Evolutionary conservation across 2,329 filamentous ascomycete species (phyloP).

Genomic region (Diaporthe destruens): DNA sequence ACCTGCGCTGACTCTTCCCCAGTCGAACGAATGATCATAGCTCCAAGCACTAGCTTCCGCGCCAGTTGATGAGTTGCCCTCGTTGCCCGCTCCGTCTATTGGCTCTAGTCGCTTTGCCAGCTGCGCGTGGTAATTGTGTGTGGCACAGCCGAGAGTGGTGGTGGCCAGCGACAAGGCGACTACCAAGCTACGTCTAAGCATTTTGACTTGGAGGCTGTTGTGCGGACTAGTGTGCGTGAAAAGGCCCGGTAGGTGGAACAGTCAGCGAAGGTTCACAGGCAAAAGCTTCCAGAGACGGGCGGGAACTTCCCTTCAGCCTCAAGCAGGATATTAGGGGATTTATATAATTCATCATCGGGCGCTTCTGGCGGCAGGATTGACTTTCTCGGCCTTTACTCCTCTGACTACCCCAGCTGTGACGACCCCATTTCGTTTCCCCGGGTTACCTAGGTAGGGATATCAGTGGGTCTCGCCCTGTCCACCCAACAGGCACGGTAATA

Average conservation of each 20-base stretch:
- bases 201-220: constrained; percentile 1
- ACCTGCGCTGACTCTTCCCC: constrained; percentile 53
- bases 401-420: background rate
- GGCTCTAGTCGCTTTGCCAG: constrained; percentile 21
- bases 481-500: background rate
- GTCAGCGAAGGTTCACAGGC: constrained; percentile 11
- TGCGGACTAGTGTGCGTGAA: background rate
- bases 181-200: constrained; percentile 16
- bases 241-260: constrained; percentile 15
- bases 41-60: constrained; percentile 44
- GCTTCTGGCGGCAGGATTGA: constrained; percentile 4
- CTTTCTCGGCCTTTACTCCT: background rate
- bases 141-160: constrained; percentile 14
- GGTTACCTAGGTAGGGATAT: background rate
- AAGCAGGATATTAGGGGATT: background rate
- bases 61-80: constrained; percentile 12
- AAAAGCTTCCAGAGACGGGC: background rate
- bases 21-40: constrained; percentile 55
- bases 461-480: constrained; percentile 8
- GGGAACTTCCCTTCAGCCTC: background rate
- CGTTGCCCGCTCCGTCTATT: constrained; percentile 11
- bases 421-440: background rate
- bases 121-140: constrained; percentile 14
- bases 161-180: constrained; percentile 18
- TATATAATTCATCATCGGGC: constrained; percentile 12